phyloP scores from a whole-genome alignment of 306 rosid genomes.

The Cyclanthera cordifolia region DNA sequence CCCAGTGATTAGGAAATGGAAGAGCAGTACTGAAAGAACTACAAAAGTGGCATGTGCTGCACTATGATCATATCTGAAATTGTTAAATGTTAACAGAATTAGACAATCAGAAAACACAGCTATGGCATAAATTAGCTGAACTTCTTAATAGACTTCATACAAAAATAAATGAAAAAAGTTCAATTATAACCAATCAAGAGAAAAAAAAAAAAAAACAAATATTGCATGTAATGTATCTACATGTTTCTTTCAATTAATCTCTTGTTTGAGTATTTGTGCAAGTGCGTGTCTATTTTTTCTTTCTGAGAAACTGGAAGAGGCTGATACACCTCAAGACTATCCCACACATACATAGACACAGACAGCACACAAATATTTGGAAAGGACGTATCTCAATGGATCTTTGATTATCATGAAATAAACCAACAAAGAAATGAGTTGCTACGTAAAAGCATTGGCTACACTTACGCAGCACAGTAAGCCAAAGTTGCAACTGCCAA shows the following conservation, averaged over 20 bases:
- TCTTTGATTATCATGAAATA: background rate
- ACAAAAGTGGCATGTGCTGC: constrained; percentile 73
- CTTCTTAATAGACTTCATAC: background rate
- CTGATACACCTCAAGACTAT: background rate
- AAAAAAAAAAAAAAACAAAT: background rate
- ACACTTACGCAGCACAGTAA: constrained; percentile 95
- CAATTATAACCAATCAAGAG: background rate
- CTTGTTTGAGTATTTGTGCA: background rate
- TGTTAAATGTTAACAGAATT: constrained; percentile 6
- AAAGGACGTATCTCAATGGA: background rate
- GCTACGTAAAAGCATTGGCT: constrained; percentile 20
- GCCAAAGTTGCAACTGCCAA: constrained; percentile 76
- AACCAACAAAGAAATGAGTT: background rate
- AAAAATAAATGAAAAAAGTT: constrained; percentile 11
- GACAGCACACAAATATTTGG: background rate
- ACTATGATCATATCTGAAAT: constrained; percentile 92
- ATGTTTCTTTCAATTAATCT: background rate
- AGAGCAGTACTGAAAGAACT: constrained; percentile 70
- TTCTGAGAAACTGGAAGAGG: background rate
- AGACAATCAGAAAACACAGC: constrained; percentile 9
- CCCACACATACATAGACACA: background rate
- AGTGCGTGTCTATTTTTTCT: background rate
- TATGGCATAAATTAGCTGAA: background rate
- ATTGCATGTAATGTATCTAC: background rate
- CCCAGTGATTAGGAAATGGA: constrained; percentile 73